These are phyloP conservation scores for Cladosporium sp. DNA, from an alignment of 2,329 filamentous ascomycete genomes.

Conservation along the genomic window DNA sequence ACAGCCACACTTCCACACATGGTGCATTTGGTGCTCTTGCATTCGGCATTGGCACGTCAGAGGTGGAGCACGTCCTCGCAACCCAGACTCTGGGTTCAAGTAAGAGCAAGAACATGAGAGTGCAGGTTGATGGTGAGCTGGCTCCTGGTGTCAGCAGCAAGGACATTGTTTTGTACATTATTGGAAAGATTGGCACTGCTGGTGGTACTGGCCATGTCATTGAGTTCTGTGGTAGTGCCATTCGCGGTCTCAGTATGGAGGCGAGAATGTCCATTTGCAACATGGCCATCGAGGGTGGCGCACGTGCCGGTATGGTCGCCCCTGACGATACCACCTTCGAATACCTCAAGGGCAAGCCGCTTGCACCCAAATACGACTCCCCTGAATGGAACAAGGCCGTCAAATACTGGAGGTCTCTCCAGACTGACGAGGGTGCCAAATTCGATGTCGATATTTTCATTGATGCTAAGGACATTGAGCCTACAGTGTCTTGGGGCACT, in stretches of 20 bases:
- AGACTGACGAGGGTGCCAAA: constrained; percentile 80
- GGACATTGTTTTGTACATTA: constrained; percentile 88
- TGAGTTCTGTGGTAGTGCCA: constrained; percentile 94
- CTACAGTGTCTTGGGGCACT: constrained; percentile 95
- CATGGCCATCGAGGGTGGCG: constrained; percentile 97
- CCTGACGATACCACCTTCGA: constrained; percentile 92
- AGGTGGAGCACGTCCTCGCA: constrained; percentile 96
- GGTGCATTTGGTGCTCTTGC: constrained; percentile 93
- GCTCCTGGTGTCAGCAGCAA: constrained; percentile 91
- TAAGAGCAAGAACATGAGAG: constrained; percentile 97
- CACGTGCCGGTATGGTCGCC: constrained; percentile 92
- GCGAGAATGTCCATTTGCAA: constrained; percentile 99
- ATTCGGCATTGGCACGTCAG: constrained; percentile 95
- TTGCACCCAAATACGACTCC: constrained; percentile 80
- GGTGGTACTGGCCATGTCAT: constrained; percentile 93
- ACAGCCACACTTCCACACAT: constrained; percentile 97
- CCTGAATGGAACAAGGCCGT: constrained; percentile 86
- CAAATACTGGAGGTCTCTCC: constrained; percentile 81
- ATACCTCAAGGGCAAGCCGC: constrained; percentile 85
- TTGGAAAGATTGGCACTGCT: constrained; percentile 90
- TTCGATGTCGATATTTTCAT: constrained; percentile 89
- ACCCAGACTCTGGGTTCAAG: constrained; percentile 94
- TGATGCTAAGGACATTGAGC: constrained; percentile 86
- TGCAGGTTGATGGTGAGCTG: constrained; percentile 89
- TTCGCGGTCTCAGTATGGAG: constrained; percentile 86